phyloP scores from a whole-genome alignment of 208 protist species.

The Novymonas esmeraldas region DNA sequence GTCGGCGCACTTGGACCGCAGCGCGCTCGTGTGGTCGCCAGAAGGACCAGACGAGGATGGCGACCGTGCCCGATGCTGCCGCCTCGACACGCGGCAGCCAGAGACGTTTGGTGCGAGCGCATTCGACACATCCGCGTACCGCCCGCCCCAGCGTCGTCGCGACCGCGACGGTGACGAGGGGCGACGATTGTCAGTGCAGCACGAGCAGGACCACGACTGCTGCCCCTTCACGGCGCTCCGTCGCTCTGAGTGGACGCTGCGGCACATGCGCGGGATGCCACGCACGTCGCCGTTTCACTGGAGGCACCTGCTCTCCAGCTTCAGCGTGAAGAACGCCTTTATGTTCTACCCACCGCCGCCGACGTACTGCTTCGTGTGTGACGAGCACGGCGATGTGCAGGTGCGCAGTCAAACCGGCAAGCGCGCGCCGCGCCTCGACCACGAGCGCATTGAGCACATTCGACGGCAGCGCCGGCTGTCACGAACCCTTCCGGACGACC shows the following conservation, averaged over 20 bases:
- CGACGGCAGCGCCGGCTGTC: slow-evolving; percentile 15
- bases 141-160: too few species aligned
- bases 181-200: slow-evolving; percentile 16
- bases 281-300: slow-evolving; percentile 33
- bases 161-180: background rate
- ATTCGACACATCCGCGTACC: background rate
- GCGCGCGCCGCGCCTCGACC: slow-evolving; percentile 16
- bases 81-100: too few species aligned
- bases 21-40: background rate
- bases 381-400: slow-evolving; percentile 23
- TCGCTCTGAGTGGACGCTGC: slow-evolving; percentile 33
- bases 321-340: slow-evolving; percentile 54
- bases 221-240: slow-evolving; percentile 43
- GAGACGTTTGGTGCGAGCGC: background rate
- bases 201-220: slow-evolving; percentile 47
- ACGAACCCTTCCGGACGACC: slow-evolving; percentile 17
- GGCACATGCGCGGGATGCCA: slow-evolving; percentile 1
- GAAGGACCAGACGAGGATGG: background rate
- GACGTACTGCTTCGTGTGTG: slow-evolving; percentile 37
- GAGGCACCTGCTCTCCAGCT: slow-evolving; percentile 37
- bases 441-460: slow-evolving; percentile 31
- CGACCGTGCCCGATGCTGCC: background rate
- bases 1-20: background rate
- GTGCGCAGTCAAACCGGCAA: slow-evolving; percentile 25
- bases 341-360: slow-evolving; percentile 56